Conservation (phyloP, 306 rosid species). For the Dryas octopetala region DNA sequence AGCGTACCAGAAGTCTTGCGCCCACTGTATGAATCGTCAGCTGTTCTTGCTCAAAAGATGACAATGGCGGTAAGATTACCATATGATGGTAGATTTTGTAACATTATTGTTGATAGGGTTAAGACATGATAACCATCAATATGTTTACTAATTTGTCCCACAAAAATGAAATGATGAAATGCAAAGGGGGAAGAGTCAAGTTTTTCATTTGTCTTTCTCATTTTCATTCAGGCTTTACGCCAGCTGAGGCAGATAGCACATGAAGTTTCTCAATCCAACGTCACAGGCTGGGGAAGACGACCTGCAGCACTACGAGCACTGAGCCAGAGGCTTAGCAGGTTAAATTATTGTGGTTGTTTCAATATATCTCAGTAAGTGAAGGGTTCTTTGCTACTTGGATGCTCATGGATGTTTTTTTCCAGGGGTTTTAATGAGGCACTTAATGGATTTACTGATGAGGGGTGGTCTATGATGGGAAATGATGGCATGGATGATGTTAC, state of each 20-base stretch:
- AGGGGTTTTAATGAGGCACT: constrained; percentile 99
- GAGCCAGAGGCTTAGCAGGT: constrained; percentile 93
- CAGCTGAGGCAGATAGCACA: constrained; percentile 92
- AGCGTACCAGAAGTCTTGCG: constrained; percentile 96
- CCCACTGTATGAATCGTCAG: constrained; percentile 86
- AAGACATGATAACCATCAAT: neutral
- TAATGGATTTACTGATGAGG: constrained; percentile 95
- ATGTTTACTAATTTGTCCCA: neutral
- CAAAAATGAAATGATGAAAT: neutral
- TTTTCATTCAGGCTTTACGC: constrained; percentile 67
- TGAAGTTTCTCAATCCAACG: constrained; percentile 88
- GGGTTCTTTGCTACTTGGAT: constrained; percentile 10
- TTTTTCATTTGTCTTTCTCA: constrained; percentile 3
- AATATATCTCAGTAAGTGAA: neutral
- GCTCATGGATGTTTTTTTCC: constrained; percentile 35
- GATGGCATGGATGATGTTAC: constrained; percentile 96
- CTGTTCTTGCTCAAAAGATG: constrained; percentile 88
- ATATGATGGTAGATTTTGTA: constrained; percentile 1
- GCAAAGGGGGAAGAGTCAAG: neutral
- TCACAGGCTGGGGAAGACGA: constrained; percentile 92
- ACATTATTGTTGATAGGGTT: neutral
- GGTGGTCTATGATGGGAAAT: constrained; percentile 91
- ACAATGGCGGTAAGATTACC: constrained; percentile 82
- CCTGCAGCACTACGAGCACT: constrained; percentile 92
- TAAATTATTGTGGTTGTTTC: constrained; percentile 20